Evolutionary conservation across 306 rosid species (phyloP), one percentile per base, ranked within the genome.

Genomic region (Quercus ilex): DNA sequence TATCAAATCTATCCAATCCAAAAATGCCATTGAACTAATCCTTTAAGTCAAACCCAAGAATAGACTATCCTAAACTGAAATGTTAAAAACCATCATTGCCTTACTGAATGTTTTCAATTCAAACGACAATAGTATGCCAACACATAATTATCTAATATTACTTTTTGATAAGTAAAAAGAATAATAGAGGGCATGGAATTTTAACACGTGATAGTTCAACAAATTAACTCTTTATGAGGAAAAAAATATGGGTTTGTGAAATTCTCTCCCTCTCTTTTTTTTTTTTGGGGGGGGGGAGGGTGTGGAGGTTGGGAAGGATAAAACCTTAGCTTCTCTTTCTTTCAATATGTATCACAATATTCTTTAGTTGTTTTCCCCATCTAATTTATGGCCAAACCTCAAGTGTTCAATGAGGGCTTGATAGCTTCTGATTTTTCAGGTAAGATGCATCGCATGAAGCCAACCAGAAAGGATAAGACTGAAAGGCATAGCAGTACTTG

Each of bases 1-100:
- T 20, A 69, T 78, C 70, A 53, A 79, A 30, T 59, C 26, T 78
- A 84, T 49, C 53, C 35, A 82, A 59, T 59, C 31, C 31, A 23
- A 59, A 11, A 59, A 59, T 26, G 26, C 65, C 65, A n/a, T 23
- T 20, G 33, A 59, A 59, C 28, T 23, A 21, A n/a, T 59, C 65
- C 31, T 59, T 59, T 59, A 59, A 59, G 65, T 59, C 65, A 21
- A 59, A 59, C 18, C 18, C 18, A 28, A 7, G 20, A 30, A 30
- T 64, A 10, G 43, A 64, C 21, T 30, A 31, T 14, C 41, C 70
- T 17, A 28, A 64, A 30, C 41, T 6, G n/a, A 64, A 64, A 31
- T 15, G 17, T 28, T 17, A 30, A 15, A 28, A 64, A 3, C 31
- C 70, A 30, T 64, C 70, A 30, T 64, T 64, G 33, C 21, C 70